phyloP scores from a whole-genome alignment of 176 grass and related monocot species.

The Thinopyrum elongatum region DNA sequence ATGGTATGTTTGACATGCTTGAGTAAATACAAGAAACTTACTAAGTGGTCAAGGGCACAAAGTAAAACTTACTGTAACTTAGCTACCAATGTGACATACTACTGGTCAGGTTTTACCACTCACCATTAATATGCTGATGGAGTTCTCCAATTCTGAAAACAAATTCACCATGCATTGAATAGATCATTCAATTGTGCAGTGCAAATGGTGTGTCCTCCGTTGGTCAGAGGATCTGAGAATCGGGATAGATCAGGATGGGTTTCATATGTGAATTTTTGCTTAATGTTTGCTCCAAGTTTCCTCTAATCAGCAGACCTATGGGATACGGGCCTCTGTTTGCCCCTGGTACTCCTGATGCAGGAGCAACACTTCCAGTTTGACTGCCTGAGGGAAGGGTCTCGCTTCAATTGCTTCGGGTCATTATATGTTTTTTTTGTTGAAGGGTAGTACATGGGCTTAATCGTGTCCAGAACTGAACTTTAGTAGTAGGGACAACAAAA shows the following conservation, averaged over 20 bases:
- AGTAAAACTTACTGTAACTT: slow-evolving; percentile 28
- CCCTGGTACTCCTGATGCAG: not conserved
- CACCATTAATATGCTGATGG: not conserved
- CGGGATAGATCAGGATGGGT: slow-evolving; percentile 14
- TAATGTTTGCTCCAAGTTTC: not conserved
- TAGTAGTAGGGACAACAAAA: not conserved
- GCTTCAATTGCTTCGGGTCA: not conserved
- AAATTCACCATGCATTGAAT: slow-evolving; percentile 21
- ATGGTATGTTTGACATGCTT: slow-evolving; percentile 66
- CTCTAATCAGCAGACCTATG: not conserved
- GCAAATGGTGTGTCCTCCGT: not conserved
- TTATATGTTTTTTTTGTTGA: too few relatives aligned
- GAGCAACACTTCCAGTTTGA: not conserved
- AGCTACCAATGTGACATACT: not conserved
- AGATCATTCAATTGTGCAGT: not conserved
- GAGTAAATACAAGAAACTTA: slow-evolving; percentile 71
- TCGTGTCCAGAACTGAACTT: not conserved
- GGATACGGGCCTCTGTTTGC: not conserved
- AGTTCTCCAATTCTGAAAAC: not conserved
- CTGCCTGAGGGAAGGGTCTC: not conserved
- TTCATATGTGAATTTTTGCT: slow-evolving; percentile 25
- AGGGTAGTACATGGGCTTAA: not conserved
- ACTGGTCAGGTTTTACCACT: not conserved
- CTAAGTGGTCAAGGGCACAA: slow-evolving; percentile 54
- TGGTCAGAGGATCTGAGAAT: not conserved